These are phyloP conservation scores for Mycena kentingensis DNA, from an alignment of 768 basidiomycete genomes.

Conservation along the genomic window DNA sequence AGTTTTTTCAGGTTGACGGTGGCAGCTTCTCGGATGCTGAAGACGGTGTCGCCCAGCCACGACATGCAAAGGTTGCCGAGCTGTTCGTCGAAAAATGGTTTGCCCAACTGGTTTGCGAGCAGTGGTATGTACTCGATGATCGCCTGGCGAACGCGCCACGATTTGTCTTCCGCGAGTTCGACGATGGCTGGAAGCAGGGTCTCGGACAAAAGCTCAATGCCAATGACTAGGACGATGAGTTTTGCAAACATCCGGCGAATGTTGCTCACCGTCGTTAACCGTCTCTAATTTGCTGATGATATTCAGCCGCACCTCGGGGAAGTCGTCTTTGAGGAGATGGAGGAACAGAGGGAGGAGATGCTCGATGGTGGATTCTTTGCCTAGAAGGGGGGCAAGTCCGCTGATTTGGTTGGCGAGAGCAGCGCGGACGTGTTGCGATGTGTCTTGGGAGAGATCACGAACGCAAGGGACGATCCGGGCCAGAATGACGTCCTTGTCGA, in stretches of 20 bases:
- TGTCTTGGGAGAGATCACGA: conserved; percentile 88
- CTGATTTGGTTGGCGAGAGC: conserved; percentile 95
- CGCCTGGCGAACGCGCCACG: conserved; percentile 98
- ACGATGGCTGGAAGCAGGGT: conserved; percentile 97
- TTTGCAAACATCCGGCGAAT: conserved; percentile 11
- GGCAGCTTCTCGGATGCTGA: conserved; percentile 97
- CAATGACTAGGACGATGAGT: conserved; percentile 70
- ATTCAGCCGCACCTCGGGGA: conserved; percentile 95
- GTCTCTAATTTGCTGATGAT: conserved; percentile 98
- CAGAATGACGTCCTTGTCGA: conserved; percentile 93
- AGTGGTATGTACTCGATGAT: conserved; percentile 99
- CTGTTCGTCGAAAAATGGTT: conserved; percentile 96
- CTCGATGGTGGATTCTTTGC: conserved; percentile 92
- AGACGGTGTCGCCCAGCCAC: conserved; percentile 98
- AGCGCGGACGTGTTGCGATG: conserved; percentile 95
- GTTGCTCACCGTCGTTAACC: conserved; percentile 78
- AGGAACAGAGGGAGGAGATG: conserved; percentile 96
- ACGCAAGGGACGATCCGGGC: conserved; percentile 93
- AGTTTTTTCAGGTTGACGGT: conserved; percentile 95
- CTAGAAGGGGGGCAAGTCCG: conserved; percentile 92
- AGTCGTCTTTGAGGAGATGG: conserved; percentile 96
- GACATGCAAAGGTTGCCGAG: conserved; percentile 97
- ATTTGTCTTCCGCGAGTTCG: conserved; percentile 97
- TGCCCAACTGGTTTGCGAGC: conserved; percentile 95
- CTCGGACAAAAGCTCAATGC: conserved; percentile 91